Evolutionary conservation across 257 asterid genomes (phyloP), one percentile per base, ranked within the genome.

Genomic region (Solanum raphanifolium): DNA sequence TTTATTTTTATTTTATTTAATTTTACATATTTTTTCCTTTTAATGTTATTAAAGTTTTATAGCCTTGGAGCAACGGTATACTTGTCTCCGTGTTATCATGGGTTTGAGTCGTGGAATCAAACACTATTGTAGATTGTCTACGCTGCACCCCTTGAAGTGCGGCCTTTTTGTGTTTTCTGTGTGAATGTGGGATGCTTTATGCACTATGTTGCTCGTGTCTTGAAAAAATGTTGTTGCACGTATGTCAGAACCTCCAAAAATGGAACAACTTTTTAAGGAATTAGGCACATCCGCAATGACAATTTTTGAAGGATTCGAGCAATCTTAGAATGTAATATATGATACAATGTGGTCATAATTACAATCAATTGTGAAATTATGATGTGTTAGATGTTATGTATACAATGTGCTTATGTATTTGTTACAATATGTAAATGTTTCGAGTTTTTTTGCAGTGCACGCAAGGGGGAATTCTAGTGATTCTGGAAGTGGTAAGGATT

Each of bases 401-500:
- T 18, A 55, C 65, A 18, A 55, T 55, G 10, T 55, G 11, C 1
- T 55, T 34, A 32, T 68, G 27, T 74, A 85, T 58, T 87, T 89
- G 32, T 34, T 23, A 72, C 86, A 86, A 82, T 62, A 68, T 89
- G 41, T 6, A 82, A 39, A 20, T 31, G n/a, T 71, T 60, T 84
- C 62, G 39, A 41, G 21, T 88, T 18, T 60, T 18, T 82, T 18
- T 82, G 93, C 91, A 94, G 92, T 86, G 91, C 75, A 90, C 48
- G 90, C 84, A 55, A 92, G 89, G 90, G 79, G 91, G 55, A 91
- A 91, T 90, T 88, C 87, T 6, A 65, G 75, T 76, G 90, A 86
- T 29, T 83, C 88, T 52, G 90, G 88, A 87, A 90, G 66, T 55
- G 94, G 93, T 95, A 84, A 90, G 93, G 73, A 79, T 12, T 75